Base-by-base conservation (phyloP, 2,329 filamentous ascomycete species). In the Xylariales sp. region DNA sequence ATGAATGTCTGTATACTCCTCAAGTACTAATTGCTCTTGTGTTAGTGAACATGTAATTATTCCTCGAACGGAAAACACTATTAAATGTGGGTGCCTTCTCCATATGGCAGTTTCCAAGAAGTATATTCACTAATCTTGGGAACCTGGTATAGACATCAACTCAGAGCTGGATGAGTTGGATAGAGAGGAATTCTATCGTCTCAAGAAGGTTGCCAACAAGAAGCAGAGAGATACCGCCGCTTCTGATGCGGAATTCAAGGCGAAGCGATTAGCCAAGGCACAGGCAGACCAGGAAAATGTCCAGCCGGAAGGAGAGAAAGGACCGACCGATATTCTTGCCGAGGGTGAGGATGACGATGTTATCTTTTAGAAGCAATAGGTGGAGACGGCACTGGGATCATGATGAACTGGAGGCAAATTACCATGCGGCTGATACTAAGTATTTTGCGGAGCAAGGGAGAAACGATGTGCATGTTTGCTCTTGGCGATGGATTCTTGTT, bases 1-100 rank as follows among this genome's bases (percentile, higher is more conserved):
- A 14, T 16, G 15, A 1, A 14, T 8, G 14, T 11, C 11, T n/a
- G n/a, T n/a, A n/a, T n/a, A n/a, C n/a, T n/a, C n/a, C n/a, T n/a
- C n/a, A n/a, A n/a, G 6, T 14, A n/a, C n/a, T 6, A 23, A 19
- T 32, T 16, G 34, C 56, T 59, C n/a, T n/a, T n/a, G 49, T 62
- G 45, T 8, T 18, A 85, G 80, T 55, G 87, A 93, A 64, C 86
- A 94, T 62, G 88, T 98, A 52, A 97, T 98, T 52, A 98, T 98
- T 54, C 93, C 93, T 11, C 78, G 93, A 49, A 98, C 93, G 12
- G 93, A 98, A 62, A 98, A 97, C 57, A 98, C 93, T n/a, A 98
- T 98, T 71, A 96, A 95, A 68, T 98, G 83, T 83, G 67, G 50
- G 76, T 54, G 24, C 29, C 10, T 6, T 2, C 14, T 24, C 13